Conservation (phyloP, 2,329 filamentous ascomycete genomes). For the Xenosphaeropsis pyriputrescens region DNA sequence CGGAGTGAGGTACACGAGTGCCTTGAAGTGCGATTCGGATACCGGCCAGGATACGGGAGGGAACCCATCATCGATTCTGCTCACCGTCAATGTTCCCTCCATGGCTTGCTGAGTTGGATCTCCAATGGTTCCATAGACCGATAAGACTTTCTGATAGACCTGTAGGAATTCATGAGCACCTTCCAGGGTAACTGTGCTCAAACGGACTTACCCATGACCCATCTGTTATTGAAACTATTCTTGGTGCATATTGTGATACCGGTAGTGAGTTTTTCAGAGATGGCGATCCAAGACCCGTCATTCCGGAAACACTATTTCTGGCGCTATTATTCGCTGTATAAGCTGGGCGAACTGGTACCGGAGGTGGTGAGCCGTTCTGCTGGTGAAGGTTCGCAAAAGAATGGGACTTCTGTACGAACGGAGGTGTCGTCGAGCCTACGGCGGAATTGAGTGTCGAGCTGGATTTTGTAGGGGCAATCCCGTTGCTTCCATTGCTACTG, state of each 20-base stretch:
- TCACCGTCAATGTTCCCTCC: conserved; percentile 68
- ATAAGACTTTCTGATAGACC: conserved; percentile 84
- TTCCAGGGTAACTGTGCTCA: neutral
- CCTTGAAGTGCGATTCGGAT: conserved; percentile 80
- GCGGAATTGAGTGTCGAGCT: conserved; percentile 45
- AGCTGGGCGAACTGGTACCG: conserved; percentile 29
- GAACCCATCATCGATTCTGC: conserved; percentile 73
- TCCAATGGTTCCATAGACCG: conserved; percentile 69
- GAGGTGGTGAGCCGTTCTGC: conserved; percentile 29
- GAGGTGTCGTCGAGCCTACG: conserved; percentile 57
- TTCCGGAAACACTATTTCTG: conserved; percentile 49
- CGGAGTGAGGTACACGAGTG: conserved; percentile 76
- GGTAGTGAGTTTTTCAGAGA: conserved; percentile 37
- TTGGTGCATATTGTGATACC: conserved; percentile 67
- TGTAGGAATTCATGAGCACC: conserved; percentile 19
- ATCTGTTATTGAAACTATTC: conserved; percentile 64
- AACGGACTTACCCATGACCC: conserved; percentile 61
- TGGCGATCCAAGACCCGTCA: conserved; percentile 45
- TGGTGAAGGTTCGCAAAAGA: conserved; percentile 49
- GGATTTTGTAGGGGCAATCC: conserved; percentile 46
- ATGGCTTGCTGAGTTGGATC: conserved; percentile 52
- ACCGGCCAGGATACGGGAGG: conserved; percentile 79
- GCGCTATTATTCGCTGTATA: conserved; percentile 25
- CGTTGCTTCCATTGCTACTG: conserved; percentile 39
- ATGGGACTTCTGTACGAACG: conserved; percentile 50